Percentiles rank a stretch among this genome's conserved stretches.
Evolutionary conservation across 495 filamentous ascomycete species (phyloP).

Genomic region (Cercophora newfieldiana): DNA sequence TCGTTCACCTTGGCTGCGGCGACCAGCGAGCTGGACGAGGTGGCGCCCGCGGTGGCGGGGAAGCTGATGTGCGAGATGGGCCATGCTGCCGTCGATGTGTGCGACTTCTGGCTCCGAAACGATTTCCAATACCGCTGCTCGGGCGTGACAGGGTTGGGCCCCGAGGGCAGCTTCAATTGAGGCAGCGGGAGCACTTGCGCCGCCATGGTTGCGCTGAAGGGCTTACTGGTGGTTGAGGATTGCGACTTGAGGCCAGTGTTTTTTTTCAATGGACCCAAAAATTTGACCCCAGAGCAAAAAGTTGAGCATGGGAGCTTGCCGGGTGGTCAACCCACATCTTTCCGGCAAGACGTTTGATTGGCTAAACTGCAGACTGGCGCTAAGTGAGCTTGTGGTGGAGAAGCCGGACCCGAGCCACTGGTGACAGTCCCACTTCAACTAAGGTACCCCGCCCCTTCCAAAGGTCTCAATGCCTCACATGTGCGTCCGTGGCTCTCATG

Average conservation of each 20-base stretch:
- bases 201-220: slow-evolving; percentile 64
- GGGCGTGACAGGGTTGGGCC: slow-evolving; percentile 70
- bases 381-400: too few relatives aligned
- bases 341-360: neutral
- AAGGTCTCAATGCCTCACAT: too few relatives aligned
- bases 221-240: slow-evolving; percentile 2
- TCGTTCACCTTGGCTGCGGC: slow-evolving; percentile 56
- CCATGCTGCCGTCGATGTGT: slow-evolving; percentile 81
- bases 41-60: slow-evolving; percentile 48
- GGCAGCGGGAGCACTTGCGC: slow-evolving; percentile 80
- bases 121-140: slow-evolving; percentile 92
- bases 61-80: slow-evolving; percentile 87
- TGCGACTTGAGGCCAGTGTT: slow-evolving; percentile 6
- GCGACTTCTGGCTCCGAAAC: slow-evolving; percentile 83
- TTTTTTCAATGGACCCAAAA: slow-evolving; percentile 4
- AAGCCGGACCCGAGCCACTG: too few relatives aligned
- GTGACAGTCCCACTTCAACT: too few relatives aligned
- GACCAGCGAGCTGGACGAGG: slow-evolving; percentile 47
- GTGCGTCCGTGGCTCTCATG: too few relatives aligned
- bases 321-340: neutral
- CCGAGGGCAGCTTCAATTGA: slow-evolving; percentile 77
- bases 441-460: too few relatives aligned
- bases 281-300: neutral
- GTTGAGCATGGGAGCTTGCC: neutral
- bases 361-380: neutral